Evolutionary conservation across 768 basidiomycete species (phyloP).

Genomic region (Tulasnella sp.): DNA sequence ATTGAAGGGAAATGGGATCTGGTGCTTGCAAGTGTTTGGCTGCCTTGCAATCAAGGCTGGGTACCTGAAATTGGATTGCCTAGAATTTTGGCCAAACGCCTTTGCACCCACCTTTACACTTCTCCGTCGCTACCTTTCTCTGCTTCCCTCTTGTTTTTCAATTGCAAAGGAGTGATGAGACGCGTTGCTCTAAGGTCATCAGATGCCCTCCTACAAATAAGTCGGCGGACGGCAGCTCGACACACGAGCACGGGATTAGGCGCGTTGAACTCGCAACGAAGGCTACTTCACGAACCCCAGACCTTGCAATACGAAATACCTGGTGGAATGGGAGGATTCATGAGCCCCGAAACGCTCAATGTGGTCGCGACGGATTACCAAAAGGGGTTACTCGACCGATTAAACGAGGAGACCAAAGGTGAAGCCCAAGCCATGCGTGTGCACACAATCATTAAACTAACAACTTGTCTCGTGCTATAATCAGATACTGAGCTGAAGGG

Average conservation of each 20-base stretch:
- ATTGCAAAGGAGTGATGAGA: too few species aligned
- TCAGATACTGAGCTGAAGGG: constrained; percentile 48
- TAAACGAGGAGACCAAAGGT: constrained; percentile 72
- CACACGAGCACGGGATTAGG: too few species aligned
- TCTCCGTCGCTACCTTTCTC: too few species aligned
- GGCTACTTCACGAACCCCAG: constrained; percentile 27
- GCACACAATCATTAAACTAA: neutral
- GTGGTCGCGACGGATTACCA: constrained; percentile 76
- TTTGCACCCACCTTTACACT: too few species aligned
- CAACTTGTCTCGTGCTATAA: neutral
- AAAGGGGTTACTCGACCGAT: constrained; percentile 63
- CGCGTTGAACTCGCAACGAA: constrained; percentile 16
- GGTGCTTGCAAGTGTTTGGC: too few species aligned
- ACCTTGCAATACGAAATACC: constrained; percentile 56
- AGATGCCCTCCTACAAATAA: too few species aligned
- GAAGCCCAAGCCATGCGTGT: constrained; percentile 11
- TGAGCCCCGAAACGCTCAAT: constrained; percentile 61
- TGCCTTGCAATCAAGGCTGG: too few species aligned
- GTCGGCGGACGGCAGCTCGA: too few species aligned
- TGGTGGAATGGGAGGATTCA: constrained; percentile 65
- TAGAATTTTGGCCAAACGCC: too few species aligned
- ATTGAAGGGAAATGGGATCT: neutral
- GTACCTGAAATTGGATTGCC: too few species aligned
- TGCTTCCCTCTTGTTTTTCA: too few species aligned
- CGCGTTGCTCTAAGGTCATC: too few species aligned